These are phyloP conservation scores for Delphinella strobiligena DNA, from an alignment of 2,329 filamentous ascomycete species.

Conservation along the genomic window DNA sequence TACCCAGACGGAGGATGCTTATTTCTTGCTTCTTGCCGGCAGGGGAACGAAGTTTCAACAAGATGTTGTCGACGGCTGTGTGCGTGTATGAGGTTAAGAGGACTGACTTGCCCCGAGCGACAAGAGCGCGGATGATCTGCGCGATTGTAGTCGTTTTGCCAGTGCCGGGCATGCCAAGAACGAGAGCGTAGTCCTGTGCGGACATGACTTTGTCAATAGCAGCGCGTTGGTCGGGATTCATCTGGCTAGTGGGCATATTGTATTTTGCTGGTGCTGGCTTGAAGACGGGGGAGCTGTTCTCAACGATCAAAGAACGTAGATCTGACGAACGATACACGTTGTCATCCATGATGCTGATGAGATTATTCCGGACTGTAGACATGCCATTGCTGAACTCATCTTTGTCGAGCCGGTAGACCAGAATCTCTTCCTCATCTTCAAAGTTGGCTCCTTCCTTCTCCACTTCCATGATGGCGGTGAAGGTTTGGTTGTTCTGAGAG, in stretches of 20 bases:
- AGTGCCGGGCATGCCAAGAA: slow-evolving; percentile 95
- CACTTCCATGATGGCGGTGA: slow-evolving; percentile 85
- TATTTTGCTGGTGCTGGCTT: slow-evolving; percentile 54
- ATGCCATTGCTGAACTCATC: slow-evolving; percentile 98
- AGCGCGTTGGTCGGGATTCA: slow-evolving; percentile 70
- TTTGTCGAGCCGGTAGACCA: slow-evolving; percentile 77
- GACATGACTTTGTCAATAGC: slow-evolving; percentile 95
- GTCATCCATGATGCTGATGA: slow-evolving; percentile 83
- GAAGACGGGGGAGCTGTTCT: slow-evolving; percentile 62
- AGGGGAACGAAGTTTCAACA: slow-evolving; percentile 65
- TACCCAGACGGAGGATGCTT: slow-evolving; percentile 73
- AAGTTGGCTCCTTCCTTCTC: slow-evolving; percentile 34
- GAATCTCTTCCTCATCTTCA: slow-evolving; percentile 2
- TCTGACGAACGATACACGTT: slow-evolving; percentile 57
- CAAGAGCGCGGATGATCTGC: slow-evolving; percentile 85
- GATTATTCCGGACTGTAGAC: slow-evolving; percentile 86
- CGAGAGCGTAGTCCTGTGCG: slow-evolving; percentile 88
- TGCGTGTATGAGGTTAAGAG: slow-evolving; percentile 93
- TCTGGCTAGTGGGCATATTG: slow-evolving; percentile 34
- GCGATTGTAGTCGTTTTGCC: slow-evolving; percentile 98
- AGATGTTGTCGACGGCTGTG: slow-evolving; percentile 94
- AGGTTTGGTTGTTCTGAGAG: slow-evolving; percentile 65
- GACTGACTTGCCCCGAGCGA: slow-evolving; percentile 82
- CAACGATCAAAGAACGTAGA: slow-evolving; percentile 69
- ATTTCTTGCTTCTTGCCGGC: slow-evolving; percentile 45